Base-by-base conservation (phyloP, 2,329 filamentous ascomycete species). In the Arthrobotrys sinensis region DNA sequence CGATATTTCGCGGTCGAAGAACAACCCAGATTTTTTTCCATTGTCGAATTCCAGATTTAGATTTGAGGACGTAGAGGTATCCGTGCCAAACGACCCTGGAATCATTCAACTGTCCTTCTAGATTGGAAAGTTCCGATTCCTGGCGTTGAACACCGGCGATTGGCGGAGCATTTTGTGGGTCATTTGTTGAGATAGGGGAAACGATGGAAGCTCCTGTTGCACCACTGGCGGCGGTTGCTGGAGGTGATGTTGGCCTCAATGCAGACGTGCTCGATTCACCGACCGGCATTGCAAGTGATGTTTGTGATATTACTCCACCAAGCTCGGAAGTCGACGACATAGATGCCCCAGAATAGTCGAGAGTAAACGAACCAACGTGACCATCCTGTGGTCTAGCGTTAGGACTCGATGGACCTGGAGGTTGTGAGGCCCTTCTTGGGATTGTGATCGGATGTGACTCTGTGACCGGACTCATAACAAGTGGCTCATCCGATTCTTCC, bases 11-110 rank as follows among this genome's bases (percentile, higher is more conserved):
- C 0, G 93, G 91, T 36, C 96, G 92, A 64, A 99, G 88, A 0
- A 98, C 96, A 11, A 92, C 92, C 96, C 96, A 98, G 76, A 94
- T 88, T 81, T 93, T 91, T 86, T 97, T 97, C 96, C 96, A 99
- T 82, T 97, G 92, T 55, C 92, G 90, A 68, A 99, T 89, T 7
- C 94, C 93, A 21, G 91, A 88, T 82, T 93, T 94, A 79, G 91
- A 92, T 82, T 93, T 93, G 71, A 97, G 88, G 79, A 93, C 90
- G 84, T 93, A 92, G 36, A 98, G 89, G 88, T 93, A 94, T 64
- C 95, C 94, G 83, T 98, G 94, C 88, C 93, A 97, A 52, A 98
- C 89, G n/a, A 98, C 91, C 28, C 94, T 89, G 0, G 90, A 91
- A 83, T 90, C 90, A 67, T 89, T 88, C 67, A 88, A 87, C 12